A percentile compares a stretch with the other conserved stretches of the same genome.
These are phyloP conservation scores for Starmera quercuum DNA, from an alignment of 805 yeast species.

Conservation along the genomic window DNA sequence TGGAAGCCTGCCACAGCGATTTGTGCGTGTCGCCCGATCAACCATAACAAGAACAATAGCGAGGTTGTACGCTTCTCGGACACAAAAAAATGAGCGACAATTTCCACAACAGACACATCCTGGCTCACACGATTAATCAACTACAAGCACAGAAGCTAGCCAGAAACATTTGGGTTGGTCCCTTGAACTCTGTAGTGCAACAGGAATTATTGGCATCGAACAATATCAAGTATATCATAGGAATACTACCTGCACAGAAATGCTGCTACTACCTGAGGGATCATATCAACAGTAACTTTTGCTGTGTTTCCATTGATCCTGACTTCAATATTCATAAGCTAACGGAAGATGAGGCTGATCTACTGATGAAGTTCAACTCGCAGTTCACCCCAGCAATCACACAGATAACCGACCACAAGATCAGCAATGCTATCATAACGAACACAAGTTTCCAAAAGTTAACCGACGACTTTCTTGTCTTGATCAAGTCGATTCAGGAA, in stretches of 20 bases:
- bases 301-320: slow-evolving; percentile 27
- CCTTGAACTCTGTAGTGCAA: slow-evolving; percentile 34
- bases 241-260: slow-evolving; percentile 26
- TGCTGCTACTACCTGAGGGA: slow-evolving; percentile 23
- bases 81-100: slow-evolving; percentile 8
- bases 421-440: slow-evolving; percentile 16
- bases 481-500: slow-evolving; percentile 12
- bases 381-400: slow-evolving; percentile 17
- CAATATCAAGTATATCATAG: slow-evolving; percentile 31
- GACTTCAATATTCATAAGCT: slow-evolving; percentile 22
- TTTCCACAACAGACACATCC: slow-evolving; percentile 17
- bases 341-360: slow-evolving; percentile 19
- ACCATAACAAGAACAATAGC: background rate
- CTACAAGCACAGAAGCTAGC: slow-evolving; percentile 33
- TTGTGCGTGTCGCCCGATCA: background rate
- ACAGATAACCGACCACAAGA: slow-evolving; percentile 12
- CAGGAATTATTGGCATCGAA: slow-evolving; percentile 26
- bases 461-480: slow-evolving; percentile 12
- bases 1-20: too few species aligned
- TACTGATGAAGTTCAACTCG: slow-evolving; percentile 17
- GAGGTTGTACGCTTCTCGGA: background rate
- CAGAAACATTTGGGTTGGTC: slow-evolving; percentile 38
- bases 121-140: slow-evolving; percentile 19
- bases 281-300: slow-evolving; percentile 18
- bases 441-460: slow-evolving; percentile 18